Evolutionary conservation across 768 basidiomycete species (phyloP), one percentile per base, ranked within the genome.

Genomic region (Boletus sp.): DNA sequence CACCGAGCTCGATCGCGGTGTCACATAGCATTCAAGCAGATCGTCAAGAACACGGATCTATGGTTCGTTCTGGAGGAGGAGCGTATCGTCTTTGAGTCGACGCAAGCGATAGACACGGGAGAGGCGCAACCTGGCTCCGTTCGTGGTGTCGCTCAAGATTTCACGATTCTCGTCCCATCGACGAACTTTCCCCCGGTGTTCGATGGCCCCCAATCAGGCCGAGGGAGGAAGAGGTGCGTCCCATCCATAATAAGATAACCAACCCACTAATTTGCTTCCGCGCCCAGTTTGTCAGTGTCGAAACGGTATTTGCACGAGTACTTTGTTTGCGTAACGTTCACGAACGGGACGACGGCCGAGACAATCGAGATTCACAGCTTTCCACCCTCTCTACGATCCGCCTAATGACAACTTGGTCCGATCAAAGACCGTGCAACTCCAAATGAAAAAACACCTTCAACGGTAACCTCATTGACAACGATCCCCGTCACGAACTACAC

Each of bases 51-150:
- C 27, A 61, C 47, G 39, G 14, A 38, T 8, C 17, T 51, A 1
- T 64, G 53, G 55, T 30, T 50, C 6, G 46, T 56, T 3, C 58
- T 41, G 19, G 62, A 57, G n/a, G 55, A 64, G 10, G 55, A 58
- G n/a, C 45, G 49, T 3, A 29, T 61, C 14, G 58, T 55, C 6
- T 64, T 57, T 6, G 62, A 54, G 33, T 40, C 51, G 19, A 63
- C 38, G 23, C 40, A 48, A 42, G 23, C 7, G 25, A 55, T 35
- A 38, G 35, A 37, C 13, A 27, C 54, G 21, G 23, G 6, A 5
- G 34, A 41, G 8, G 39, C 15, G 11, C 37, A 29, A 8, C 25
- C 27, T n/a, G 42, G 27, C 11, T 32, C 44, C 3, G 5, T 14
- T 41, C 27, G 27, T 9, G 35, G 42, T 9, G 30, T 55, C 2